A percentile compares a stretch with the other conserved stretches of the same genome.
These are phyloP conservation scores for Tagetes patula DNA, from an alignment of 129 eudicot species.

Conservation along the genomic window DNA sequence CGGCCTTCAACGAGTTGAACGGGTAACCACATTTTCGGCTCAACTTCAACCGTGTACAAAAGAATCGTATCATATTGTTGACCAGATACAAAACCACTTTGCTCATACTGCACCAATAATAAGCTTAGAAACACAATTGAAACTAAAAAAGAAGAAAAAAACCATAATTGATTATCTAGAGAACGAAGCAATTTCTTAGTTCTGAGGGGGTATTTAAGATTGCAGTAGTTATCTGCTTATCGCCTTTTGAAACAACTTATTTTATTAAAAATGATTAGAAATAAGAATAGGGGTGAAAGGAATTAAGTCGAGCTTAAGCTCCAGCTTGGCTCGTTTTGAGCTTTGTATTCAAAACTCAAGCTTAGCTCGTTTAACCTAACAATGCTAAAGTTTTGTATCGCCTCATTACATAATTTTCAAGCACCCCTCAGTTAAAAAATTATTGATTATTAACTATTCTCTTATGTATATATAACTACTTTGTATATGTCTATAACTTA, in stretches of 20 bases:
- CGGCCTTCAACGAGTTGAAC: slow-evolving; percentile 81
- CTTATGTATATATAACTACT: too few species aligned
- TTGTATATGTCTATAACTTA: too few species aligned
- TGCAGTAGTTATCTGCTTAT: background rate
- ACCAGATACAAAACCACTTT: slow-evolving; percentile 22
- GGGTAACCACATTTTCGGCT: slow-evolving; percentile 87
- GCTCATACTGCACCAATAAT: slow-evolving; percentile 36
- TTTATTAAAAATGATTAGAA: too few species aligned
- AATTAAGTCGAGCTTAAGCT: too few species aligned
- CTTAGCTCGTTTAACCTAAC: too few species aligned
- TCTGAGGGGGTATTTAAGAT: background rate
- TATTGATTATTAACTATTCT: too few species aligned
- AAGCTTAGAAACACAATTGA: background rate
- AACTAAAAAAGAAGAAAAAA: background rate
- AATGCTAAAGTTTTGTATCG: too few species aligned
- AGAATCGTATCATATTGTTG: slow-evolving; percentile 53
- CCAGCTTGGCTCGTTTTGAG: too few species aligned
- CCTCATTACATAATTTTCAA: too few species aligned
- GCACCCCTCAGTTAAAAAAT: too few species aligned
- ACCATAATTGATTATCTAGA: background rate
- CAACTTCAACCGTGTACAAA: slow-evolving; percentile 62
- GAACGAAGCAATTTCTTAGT: background rate
- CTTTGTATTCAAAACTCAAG: too few species aligned
- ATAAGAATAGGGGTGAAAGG: too few species aligned
- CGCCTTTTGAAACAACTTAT: background rate